phyloP scores from a whole-genome alignment of 2,329 filamentous ascomycete species.

The Sporothrix pallida region DNA sequence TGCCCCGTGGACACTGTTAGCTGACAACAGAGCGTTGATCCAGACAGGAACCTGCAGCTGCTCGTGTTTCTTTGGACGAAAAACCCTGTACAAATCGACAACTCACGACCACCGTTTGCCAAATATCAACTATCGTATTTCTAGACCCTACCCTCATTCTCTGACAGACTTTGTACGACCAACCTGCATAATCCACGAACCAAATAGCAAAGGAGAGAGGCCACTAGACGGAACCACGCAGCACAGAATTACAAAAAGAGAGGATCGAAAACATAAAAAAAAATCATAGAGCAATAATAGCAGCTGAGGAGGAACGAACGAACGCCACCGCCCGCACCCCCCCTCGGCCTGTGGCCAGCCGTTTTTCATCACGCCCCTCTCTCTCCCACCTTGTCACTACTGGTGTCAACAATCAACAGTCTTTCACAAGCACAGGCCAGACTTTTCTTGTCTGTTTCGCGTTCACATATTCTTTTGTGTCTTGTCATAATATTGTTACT shows the following conservation, averaged over 20 bases:
- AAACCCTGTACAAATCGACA: background rate
- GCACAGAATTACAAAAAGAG: background rate
- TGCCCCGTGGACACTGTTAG: background rate
- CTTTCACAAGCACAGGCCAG: background rate
- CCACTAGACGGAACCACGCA: background rate
- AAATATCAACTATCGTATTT: background rate
- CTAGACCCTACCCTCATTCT: background rate
- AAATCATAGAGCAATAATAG: background rate
- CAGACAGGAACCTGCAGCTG: background rate
- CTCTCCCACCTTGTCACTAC: constrained; percentile 5
- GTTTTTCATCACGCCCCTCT: constrained; percentile 18
- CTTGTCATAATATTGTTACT: background rate
- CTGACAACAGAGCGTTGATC: background rate
- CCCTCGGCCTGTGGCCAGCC: constrained; percentile 19
- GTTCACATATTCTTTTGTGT: background rate
- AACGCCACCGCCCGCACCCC: constrained; percentile 20
- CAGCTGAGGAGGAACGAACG: constrained; percentile 6
- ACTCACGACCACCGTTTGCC: background rate
- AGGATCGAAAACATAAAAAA: background rate
- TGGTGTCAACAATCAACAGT: background rate
- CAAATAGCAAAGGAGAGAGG: background rate
- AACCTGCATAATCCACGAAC: background rate
- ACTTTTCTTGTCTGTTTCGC: background rate
- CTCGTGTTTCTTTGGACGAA: background rate
- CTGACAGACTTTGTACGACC: background rate